Percentiles rank a stretch among this genome's conserved stretches.
Conservation (phyloP, 1,139 yeast species). For the Candida sojae region DNA sequence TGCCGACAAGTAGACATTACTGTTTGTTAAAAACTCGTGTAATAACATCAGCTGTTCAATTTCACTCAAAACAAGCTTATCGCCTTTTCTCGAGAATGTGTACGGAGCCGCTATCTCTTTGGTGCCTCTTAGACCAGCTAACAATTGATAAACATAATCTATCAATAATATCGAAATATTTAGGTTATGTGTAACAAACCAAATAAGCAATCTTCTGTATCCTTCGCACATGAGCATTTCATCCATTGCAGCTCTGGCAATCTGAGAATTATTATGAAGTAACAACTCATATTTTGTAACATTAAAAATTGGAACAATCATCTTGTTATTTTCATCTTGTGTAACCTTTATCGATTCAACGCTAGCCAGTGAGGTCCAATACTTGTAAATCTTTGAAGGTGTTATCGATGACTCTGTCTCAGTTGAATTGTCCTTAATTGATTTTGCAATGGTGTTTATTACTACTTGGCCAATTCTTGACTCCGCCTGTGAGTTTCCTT, state of each 20-base stretch:
- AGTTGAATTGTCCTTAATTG: conserved; percentile 39
- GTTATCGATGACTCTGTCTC: conserved; percentile 26
- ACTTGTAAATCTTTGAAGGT: conserved; percentile 52
- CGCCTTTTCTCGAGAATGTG: conserved; percentile 57
- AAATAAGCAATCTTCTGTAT: conserved; percentile 59
- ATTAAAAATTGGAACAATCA: conserved; percentile 45
- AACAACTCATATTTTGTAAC: conserved; percentile 41
- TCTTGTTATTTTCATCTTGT: conserved; percentile 26
- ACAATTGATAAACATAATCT: conserved; percentile 62
- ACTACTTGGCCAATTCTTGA: conserved; percentile 40
- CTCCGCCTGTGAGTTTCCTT: conserved; percentile 28
- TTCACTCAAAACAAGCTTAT: conserved; percentile 46
- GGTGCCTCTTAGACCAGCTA: conserved; percentile 55
- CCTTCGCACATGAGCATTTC: conserved; percentile 70
- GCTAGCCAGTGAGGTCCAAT: conserved; percentile 38
- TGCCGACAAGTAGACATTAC: conserved; percentile 51
- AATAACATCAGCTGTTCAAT: conserved; percentile 66
- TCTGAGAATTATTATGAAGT: conserved; percentile 35
- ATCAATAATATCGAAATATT: conserved; percentile 51
- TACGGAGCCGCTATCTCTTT: conserved; percentile 28
- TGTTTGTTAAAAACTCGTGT: conserved; percentile 64
- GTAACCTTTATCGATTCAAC: conserved; percentile 26
- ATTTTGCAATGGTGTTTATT: conserved; percentile 52
- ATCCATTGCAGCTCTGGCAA: conserved; percentile 59
- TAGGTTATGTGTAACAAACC: conserved; percentile 64